Conservation (phyloP, 805 yeast species). For the Kuraishia cidri region DNA sequence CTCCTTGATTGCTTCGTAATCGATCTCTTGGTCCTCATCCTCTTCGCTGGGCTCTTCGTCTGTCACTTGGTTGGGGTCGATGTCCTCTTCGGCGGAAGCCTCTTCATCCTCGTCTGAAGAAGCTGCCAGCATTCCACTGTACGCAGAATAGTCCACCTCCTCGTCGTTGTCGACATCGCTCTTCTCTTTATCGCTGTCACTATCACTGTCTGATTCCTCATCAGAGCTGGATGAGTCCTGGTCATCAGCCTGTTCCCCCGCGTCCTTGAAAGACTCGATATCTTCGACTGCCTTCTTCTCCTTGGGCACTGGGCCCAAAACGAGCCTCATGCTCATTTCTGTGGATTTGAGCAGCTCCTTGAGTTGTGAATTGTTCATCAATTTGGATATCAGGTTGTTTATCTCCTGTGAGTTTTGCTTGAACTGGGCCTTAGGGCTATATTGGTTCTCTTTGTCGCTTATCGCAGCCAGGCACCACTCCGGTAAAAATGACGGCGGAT, state of each 20-base stretch:
- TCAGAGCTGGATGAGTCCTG: slow-evolving; percentile 20
- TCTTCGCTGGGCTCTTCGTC: slow-evolving; percentile 51
- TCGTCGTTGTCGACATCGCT: slow-evolving; percentile 12
- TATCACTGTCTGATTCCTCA: slow-evolving; percentile 9
- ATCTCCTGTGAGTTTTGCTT: slow-evolving; percentile 26
- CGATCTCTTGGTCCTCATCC: slow-evolving; percentile 10
- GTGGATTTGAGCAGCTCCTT: slow-evolving; percentile 18
- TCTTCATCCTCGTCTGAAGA: slow-evolving; percentile 30
- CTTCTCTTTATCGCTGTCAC: slow-evolving; percentile 6
- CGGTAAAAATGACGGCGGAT: slow-evolving; percentile 28
- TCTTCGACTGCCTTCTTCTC: slow-evolving; percentile 11
- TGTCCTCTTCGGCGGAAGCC: slow-evolving; percentile 21
- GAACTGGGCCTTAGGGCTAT: slow-evolving; percentile 40
- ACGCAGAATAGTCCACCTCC: slow-evolving; percentile 16
- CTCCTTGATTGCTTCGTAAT: background rate
- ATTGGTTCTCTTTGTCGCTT: slow-evolving; percentile 18
- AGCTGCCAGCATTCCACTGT: slow-evolving; percentile 30
- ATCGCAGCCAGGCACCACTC: slow-evolving; percentile 18
- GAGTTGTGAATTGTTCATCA: slow-evolving; percentile 35
- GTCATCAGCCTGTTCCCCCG: slow-evolving; percentile 11
- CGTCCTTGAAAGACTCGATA: too few relatives aligned
- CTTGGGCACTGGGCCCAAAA: slow-evolving; percentile 16
- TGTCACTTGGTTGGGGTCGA: slow-evolving; percentile 51
- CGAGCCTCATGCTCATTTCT: slow-evolving; percentile 14
- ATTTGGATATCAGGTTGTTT: slow-evolving; percentile 36